Conservation (phyloP, 768 basidiomycete species). For the Lentinula edodes region DNA sequence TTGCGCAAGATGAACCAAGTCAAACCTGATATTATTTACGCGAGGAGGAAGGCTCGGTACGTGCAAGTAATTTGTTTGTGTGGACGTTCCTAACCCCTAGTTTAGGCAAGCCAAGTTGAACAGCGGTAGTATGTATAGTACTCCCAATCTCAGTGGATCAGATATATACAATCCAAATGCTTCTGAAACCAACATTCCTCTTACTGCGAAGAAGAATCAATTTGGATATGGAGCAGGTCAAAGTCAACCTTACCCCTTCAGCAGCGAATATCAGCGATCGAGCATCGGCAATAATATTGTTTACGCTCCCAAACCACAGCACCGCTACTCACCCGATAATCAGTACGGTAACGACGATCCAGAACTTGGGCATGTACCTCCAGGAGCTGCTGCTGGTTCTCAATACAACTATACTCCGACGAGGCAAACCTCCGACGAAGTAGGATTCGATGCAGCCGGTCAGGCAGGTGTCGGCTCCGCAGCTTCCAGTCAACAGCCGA, state of each 20-base stretch:
- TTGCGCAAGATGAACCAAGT: slow-evolving; percentile 61
- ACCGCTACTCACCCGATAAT: not conserved
- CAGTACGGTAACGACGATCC: not conserved
- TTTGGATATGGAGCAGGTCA: not conserved
- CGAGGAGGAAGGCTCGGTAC: slow-evolving; percentile 65
- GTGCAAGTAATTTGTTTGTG: slow-evolving; percentile 6
- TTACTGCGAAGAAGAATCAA: slow-evolving; percentile 14
- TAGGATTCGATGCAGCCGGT: slow-evolving; percentile 8
- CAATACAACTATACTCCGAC: not conserved
- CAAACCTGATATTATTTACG: slow-evolving; percentile 65
- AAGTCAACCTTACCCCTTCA: slow-evolving; percentile 6
- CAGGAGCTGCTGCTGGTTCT: not conserved
- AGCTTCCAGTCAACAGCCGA: not conserved
- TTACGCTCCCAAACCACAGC: slow-evolving; percentile 5
- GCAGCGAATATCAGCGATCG: slow-evolving; percentile 1
- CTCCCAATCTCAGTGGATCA: slow-evolving; percentile 2
- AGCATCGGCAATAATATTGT: not conserved
- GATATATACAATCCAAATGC: slow-evolving; percentile 21
- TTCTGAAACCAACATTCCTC: slow-evolving; percentile 31
- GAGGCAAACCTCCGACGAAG: slow-evolving; percentile 12
- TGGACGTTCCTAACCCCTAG: not conserved
- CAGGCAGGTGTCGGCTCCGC: not conserved
- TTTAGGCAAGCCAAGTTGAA: slow-evolving; percentile 50
- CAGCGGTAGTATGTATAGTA: slow-evolving; percentile 17
- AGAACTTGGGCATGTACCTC: not conserved